Base-by-base conservation (phyloP, 2,329 filamentous ascomycete genomes). In the Epichloe festucae region DNA sequence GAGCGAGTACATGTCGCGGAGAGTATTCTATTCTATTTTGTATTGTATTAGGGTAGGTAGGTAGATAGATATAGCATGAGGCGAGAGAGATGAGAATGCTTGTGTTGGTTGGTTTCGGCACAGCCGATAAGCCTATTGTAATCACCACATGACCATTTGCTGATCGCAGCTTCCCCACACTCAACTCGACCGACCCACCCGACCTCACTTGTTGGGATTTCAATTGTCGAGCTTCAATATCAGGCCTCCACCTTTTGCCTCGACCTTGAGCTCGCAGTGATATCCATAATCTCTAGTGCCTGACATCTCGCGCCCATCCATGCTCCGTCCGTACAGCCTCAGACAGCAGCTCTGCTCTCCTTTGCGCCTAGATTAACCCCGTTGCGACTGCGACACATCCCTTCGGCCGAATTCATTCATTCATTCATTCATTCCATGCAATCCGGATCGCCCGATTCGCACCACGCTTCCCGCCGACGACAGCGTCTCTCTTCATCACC, bases 401-500 rank as follows among this genome's bases (percentile, higher is more conserved):
- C 7, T 6, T 15, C 2, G 19, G 35, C 14, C 31, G 36, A 5
- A n/a, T 15, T 40, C 10, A 10, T 14, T 21, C n/a, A 10, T 14
- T 21, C n/a, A 34, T 17, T 45, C 40, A n/a, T 10, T 35, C 15
- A 8, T 44, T 60, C 59, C 61, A 70, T 69, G 67, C 64, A 63
- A 62, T 56, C 64, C 54, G 61, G 57, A 55, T 52, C 60, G 45
- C 56, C 59, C 55, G 61, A 62, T 50, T 54, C 62, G 40, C 57
- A 53, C 46, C 64, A 61, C 52, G 60, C 67, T 49, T 67, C 67
- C 54, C 67, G 66, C 58, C 67, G 69, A 48, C 65, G 69, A 53
- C 67, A 60, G 50, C 68, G 68, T 57, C 60, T 63, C 54, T 63
- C 64, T 45, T 64, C 66, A 5, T 64, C 64, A n/a, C 52, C 62